Evolutionary conservation across 495 filamentous ascomycete species (phyloP).

Genomic region (Parmelia sp.): DNA sequence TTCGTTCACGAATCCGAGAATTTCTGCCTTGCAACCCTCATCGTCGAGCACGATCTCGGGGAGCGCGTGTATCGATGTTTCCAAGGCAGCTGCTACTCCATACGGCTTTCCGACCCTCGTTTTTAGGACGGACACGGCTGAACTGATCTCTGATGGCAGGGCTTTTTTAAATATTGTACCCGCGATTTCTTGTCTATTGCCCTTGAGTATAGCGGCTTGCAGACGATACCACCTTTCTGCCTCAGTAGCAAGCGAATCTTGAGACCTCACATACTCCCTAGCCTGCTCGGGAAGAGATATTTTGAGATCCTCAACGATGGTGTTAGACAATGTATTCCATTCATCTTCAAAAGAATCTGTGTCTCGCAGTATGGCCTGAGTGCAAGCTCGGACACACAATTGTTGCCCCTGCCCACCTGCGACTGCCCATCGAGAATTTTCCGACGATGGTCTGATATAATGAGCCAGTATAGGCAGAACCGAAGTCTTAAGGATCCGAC

Average conservation of each 20-base stretch:
- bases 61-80: slow-evolving; percentile 42
- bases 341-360: slow-evolving; percentile 35
- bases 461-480: slow-evolving; percentile 53
- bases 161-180: slow-evolving; percentile 28
- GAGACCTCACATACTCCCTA: slow-evolving; percentile 63
- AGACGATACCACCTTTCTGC: slow-evolving; percentile 58
- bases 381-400: slow-evolving; percentile 39
- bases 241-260: slow-evolving; percentile 55
- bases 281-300: slow-evolving; percentile 72
- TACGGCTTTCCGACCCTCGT: slow-evolving; percentile 75
- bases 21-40: slow-evolving; percentile 14
- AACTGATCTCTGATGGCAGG: slow-evolving; percentile 40
- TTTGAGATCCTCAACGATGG: slow-evolving; percentile 55
- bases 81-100: slow-evolving; percentile 62
- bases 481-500: slow-evolving; percentile 41
- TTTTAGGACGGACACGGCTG: slow-evolving; percentile 45
- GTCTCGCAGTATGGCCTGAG: slow-evolving; percentile 28
- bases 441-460: slow-evolving; percentile 46
- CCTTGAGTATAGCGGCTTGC: slow-evolving; percentile 40
- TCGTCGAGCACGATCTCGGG: slow-evolving; percentile 32
- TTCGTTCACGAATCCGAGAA: slow-evolving; percentile 41
- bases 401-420: slow-evolving; percentile 34
- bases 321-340: slow-evolving; percentile 51
- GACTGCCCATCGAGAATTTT: slow-evolving; percentile 46
- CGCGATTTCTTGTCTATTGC: slow-evolving; percentile 21